Conservation (phyloP, 2,329 filamentous ascomycete species). For the Ustilaginoidea virens region DNA sequence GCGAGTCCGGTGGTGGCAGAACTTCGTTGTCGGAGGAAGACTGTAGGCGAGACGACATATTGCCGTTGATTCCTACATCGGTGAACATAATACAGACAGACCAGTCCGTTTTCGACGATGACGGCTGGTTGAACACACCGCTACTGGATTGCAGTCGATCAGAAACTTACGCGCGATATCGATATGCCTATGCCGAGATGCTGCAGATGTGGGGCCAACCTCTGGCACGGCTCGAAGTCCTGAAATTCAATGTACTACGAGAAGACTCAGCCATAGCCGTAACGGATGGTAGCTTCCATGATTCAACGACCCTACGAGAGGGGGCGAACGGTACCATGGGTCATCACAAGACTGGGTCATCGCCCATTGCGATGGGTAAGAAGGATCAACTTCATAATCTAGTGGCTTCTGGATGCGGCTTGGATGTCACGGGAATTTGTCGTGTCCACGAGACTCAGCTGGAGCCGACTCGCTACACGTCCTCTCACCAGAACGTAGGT, state of each 20-base stretch:
- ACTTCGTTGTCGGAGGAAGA: conserved; percentile 42
- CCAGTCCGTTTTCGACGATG: conserved; percentile 51
- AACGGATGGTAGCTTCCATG: conserved; percentile 17
- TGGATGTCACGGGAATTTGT: conserved; percentile 49
- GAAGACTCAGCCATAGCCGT: conserved; percentile 22
- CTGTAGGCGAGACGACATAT: conserved; percentile 26
- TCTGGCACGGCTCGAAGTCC: conserved; percentile 46
- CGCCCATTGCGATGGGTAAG: conserved; percentile 40
- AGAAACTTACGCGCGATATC: conserved; percentile 40
- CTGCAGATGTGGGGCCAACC: conserved; percentile 51
- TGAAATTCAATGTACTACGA: conserved; percentile 52
- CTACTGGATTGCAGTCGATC: conserved; percentile 37
- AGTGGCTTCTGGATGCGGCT: conserved; percentile 36
- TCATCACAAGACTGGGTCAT: conserved; percentile 24
- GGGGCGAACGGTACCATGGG: conserved; percentile 18
- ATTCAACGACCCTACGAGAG: conserved; percentile 23
- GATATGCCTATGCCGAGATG: conserved; percentile 52
- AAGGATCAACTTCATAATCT: conserved; percentile 35
- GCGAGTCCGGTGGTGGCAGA: conserved; percentile 29
- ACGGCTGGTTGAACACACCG: conserved; percentile 46
- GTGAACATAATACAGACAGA: conserved; percentile 42
- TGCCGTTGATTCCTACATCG: conserved; percentile 32
- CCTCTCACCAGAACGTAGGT: conserved; percentile 21
- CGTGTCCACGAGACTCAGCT: conserved; percentile 46
- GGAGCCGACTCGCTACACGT: conserved; percentile 37